Evolutionary conservation across 306 rosid species (phyloP).

Genomic region (Hippophae gyantsensis): DNA sequence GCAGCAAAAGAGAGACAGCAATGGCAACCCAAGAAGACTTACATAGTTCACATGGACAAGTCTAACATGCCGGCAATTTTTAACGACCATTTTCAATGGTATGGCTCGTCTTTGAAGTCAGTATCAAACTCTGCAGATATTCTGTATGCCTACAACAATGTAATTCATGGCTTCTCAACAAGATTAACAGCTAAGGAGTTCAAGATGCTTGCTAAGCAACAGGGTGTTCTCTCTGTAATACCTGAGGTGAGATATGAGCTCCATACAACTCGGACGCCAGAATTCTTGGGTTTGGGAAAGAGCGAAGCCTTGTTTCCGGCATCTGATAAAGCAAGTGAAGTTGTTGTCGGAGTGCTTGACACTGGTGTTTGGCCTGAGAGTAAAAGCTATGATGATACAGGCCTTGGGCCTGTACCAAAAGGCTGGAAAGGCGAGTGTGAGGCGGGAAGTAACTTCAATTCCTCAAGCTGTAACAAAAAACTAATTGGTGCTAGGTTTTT

Average conservation of each 20-base stretch:
- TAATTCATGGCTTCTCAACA: slow-evolving; percentile 77
- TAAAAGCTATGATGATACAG: slow-evolving; percentile 54
- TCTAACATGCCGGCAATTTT: slow-evolving; percentile 58
- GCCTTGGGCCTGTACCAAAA: slow-evolving; percentile 47
- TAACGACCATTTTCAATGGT: slow-evolving; percentile 55
- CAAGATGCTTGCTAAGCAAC: slow-evolving; percentile 42
- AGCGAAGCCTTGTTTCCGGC: slow-evolving; percentile 14
- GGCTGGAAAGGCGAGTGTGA: slow-evolving; percentile 84
- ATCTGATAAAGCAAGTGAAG: slow-evolving; percentile 28
- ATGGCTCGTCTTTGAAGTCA: slow-evolving; percentile 55
- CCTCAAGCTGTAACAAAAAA: slow-evolving; percentile 63
- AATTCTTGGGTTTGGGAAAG: slow-evolving; percentile 62
- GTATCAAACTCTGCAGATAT: slow-evolving; percentile 64
- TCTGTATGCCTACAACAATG: slow-evolving; percentile 61
- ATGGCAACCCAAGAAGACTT: slow-evolving; percentile 40
- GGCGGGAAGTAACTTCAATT: slow-evolving; percentile 48
- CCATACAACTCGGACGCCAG: slow-evolving; percentile 85
- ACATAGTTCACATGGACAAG: slow-evolving; percentile 78
- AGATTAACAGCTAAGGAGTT: slow-evolving; percentile 66
- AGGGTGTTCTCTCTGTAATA: slow-evolving; percentile 49
- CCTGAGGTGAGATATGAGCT: slow-evolving; percentile 65
- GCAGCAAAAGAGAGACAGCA: slow-evolving; percentile 35
- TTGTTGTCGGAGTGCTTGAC: slow-evolving; percentile 68
- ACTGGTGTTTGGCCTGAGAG: slow-evolving; percentile 90
- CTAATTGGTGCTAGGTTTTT: slow-evolving; percentile 81